Evolutionary conservation across 2,329 filamentous ascomycete genomes (phyloP).

Genomic region (Biscogniauxia marginata): DNA sequence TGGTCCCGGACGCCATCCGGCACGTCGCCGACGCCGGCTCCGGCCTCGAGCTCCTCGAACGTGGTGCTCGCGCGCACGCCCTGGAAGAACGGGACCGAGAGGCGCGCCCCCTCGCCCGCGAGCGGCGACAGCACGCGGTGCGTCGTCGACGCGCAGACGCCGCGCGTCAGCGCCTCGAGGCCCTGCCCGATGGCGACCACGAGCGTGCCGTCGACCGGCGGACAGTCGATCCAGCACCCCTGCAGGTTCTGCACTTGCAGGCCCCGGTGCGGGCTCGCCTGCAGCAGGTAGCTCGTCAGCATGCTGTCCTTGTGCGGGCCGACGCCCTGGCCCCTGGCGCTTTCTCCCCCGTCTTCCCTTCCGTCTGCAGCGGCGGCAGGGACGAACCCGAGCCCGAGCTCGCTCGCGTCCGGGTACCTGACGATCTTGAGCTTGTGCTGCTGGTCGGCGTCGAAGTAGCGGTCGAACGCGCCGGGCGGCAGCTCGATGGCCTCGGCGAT

Average conservation of each 20-base stretch:
- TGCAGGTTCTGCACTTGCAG: conserved; percentile 79
- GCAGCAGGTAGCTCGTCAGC: conserved; percentile 77
- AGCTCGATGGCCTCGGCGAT: conserved; percentile 83
- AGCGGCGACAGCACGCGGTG: conserved; percentile 77
- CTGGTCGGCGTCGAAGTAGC: conserved; percentile 71
- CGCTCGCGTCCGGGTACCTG: conserved; percentile 74
- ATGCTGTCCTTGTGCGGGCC: conserved; percentile 85
- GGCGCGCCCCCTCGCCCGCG: conserved; percentile 69
- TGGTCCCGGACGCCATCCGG: conserved; percentile 63
- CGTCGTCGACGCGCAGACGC: conserved; percentile 79
- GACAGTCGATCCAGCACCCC: conserved; percentile 80
- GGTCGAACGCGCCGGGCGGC: conserved; percentile 66
- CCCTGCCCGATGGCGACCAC: conserved; percentile 88
- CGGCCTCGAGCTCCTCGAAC: conserved; percentile 71
- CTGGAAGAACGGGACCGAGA: conserved; percentile 85
- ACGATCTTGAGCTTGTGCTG: conserved; percentile 92
- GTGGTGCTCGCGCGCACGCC: conserved; percentile 76
- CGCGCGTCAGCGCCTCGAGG: conserved; percentile 79
- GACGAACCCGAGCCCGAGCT: conserved; percentile 58
- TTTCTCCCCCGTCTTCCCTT: conserved; percentile 32
- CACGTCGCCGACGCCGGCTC: conserved; percentile 51
- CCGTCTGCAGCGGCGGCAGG: too few relatives aligned
- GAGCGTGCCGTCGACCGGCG: conserved; percentile 71
- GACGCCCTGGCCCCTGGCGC: conserved; percentile 56
- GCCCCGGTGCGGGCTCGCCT: conserved; percentile 72